Percentiles rank a stretch among this genome's conserved stretches.
Evolutionary conservation across 495 filamentous ascomycete genomes (phyloP).

Genomic region (Annulohypoxylon nitens): DNA sequence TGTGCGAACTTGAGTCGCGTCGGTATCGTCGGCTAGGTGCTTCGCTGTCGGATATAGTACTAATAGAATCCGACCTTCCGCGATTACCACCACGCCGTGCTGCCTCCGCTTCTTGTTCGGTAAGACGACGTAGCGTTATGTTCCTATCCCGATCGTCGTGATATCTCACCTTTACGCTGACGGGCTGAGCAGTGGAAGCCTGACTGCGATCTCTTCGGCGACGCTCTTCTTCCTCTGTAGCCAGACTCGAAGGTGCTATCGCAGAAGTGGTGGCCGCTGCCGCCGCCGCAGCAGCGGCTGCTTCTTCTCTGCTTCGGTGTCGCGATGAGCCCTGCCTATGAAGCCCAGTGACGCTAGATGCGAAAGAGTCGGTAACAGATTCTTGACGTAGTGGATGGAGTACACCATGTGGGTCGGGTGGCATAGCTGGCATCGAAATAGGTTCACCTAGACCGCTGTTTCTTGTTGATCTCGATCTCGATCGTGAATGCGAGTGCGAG

Average conservation of each 20-base stretch:
- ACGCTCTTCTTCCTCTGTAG: constrained; percentile 57
- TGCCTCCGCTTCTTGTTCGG: constrained; percentile 79
- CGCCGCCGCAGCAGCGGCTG: constrained; percentile 45
- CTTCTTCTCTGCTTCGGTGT: constrained; percentile 58
- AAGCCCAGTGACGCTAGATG: constrained; percentile 63
- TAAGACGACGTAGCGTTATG: constrained; percentile 83
- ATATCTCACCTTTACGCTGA: constrained; percentile 84
- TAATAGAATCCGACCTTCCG: constrained; percentile 62
- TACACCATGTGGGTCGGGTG: constrained; percentile 67
- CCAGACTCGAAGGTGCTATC: constrained; percentile 48
- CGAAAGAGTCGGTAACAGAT: constrained; percentile 70
- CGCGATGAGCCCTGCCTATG: constrained; percentile 60
- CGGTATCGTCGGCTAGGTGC: constrained; percentile 61
- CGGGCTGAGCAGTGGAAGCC: constrained; percentile 68
- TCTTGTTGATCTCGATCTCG: constrained; percentile 49
- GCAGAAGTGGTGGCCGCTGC: too few relatives aligned
- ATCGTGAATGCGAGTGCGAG: constrained; percentile 48
- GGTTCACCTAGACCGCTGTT: constrained; percentile 53
- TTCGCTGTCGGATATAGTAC: constrained; percentile 61
- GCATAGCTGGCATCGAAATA: constrained; percentile 63
- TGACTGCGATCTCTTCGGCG: constrained; percentile 54
- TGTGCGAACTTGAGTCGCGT: constrained; percentile 57
- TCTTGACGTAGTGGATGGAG: constrained; percentile 71
- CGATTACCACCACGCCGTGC: constrained; percentile 48
- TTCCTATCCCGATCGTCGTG: constrained; percentile 79